Percentiles rank a stretch among this genome's conserved stretches.
These are phyloP conservation scores for Chaetomiaceae sp. DNA, from an alignment of 2,329 filamentous ascomycete genomes.

Conservation along the genomic window DNA sequence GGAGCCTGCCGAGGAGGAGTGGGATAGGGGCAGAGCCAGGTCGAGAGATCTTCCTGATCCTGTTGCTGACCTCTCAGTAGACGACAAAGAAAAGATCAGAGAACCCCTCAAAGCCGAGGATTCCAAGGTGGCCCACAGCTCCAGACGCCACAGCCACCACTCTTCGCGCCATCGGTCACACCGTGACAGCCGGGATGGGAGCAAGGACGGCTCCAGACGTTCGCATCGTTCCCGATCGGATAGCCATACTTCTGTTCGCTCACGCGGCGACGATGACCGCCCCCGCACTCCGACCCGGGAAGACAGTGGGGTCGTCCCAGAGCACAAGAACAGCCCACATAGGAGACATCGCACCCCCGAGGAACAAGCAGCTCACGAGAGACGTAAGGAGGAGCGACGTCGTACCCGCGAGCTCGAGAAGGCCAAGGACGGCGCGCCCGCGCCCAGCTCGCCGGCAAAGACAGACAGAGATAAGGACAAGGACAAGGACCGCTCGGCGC, in stretches of 20 bases:
- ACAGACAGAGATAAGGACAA: constrained; percentile 24
- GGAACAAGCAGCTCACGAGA: constrained; percentile 49
- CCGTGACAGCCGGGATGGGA: constrained; percentile 31
- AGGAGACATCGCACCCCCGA: constrained; percentile 41
- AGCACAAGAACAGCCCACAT: constrained; percentile 37
- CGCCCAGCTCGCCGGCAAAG: constrained; percentile 17
- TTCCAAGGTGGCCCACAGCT: constrained; percentile 27
- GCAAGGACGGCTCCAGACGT: constrained; percentile 29
- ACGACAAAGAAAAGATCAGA: constrained; percentile 41
- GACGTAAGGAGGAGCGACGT: constrained; percentile 46
- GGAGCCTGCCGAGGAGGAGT: constrained; percentile 24
- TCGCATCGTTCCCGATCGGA: constrained; percentile 37
- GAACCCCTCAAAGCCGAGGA: constrained; percentile 36
- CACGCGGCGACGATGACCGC: constrained; percentile 35
- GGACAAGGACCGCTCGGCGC: constrained; percentile 20
- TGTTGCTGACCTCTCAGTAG: constrained; percentile 55
- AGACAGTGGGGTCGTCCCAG: constrained; percentile 45
- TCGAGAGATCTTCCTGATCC: constrained; percentile 39
- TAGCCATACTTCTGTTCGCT: constrained; percentile 32
- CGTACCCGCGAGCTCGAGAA: constrained; percentile 32
- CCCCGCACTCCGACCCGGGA: constrained; percentile 39
- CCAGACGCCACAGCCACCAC: constrained; percentile 40
- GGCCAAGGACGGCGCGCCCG: constrained; percentile 20
- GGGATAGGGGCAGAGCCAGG: constrained; percentile 29
- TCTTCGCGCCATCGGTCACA: constrained; percentile 36